These are phyloP conservation scores for Cladosporium velox DNA, from an alignment of 2,329 filamentous ascomycete species.

Conservation along the genomic window DNA sequence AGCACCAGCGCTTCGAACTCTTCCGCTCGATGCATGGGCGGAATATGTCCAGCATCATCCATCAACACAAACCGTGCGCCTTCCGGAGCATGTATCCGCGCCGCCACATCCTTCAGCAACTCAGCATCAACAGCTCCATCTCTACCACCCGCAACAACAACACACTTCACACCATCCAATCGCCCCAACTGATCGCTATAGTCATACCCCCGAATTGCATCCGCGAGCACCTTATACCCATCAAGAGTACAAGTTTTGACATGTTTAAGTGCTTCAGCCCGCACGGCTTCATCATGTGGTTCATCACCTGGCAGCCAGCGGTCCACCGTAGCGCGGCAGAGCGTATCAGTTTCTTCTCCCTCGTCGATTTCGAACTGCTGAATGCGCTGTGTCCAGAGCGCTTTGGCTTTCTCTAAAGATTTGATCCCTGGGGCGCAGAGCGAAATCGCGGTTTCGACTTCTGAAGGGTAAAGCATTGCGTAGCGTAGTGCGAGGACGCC, in stretches of 20 bases:
- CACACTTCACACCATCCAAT: slow-evolving; percentile 23
- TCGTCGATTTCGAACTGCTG: slow-evolving; percentile 28
- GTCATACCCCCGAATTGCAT: slow-evolving; percentile 34
- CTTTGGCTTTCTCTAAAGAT: slow-evolving; percentile 24
- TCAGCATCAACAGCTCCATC: slow-evolving; percentile 27
- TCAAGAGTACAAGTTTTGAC: slow-evolving; percentile 28
- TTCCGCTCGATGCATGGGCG: slow-evolving; percentile 32
- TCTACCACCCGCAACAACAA: slow-evolving; percentile 31
- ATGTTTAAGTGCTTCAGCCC: slow-evolving; percentile 27
- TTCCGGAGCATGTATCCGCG: slow-evolving; percentile 20
- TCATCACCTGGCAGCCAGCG: slow-evolving; percentile 31
- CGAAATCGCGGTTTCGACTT: slow-evolving; percentile 29
- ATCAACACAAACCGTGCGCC: slow-evolving; percentile 29
- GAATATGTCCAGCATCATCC: slow-evolving; percentile 34
- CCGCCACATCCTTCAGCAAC: slow-evolving; percentile 29
- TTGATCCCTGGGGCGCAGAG: slow-evolving; percentile 33
- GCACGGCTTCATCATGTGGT: slow-evolving; percentile 24
- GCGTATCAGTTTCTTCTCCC: slow-evolving; percentile 21
- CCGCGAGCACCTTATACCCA: slow-evolving; percentile 32
- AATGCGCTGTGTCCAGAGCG: slow-evolving; percentile 32
- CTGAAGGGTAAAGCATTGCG: slow-evolving; percentile 31
- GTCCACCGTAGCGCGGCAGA: slow-evolving; percentile 29
- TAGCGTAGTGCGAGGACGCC: slow-evolving; percentile 33
- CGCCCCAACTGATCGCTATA: slow-evolving; percentile 26
- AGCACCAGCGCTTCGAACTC: slow-evolving; percentile 32